Conservation (phyloP, 495 filamentous ascomycete genomes). For the Aspergillus egyptiacus region DNA sequence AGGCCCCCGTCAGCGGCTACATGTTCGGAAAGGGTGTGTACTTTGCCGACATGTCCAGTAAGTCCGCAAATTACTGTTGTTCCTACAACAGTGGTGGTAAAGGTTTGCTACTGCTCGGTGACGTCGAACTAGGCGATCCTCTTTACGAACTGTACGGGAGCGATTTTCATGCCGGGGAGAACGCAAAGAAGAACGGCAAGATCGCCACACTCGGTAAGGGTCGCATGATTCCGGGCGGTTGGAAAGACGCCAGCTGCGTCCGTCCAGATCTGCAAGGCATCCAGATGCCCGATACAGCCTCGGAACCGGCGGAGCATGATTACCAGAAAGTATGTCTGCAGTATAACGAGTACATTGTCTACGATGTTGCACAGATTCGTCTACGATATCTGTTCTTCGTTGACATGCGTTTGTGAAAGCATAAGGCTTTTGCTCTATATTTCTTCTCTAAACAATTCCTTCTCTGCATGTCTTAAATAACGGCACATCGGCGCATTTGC, state of each 20-base stretch:
- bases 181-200: conserved; percentile 53
- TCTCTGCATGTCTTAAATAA: neutral
- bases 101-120: conserved; percentile 67
- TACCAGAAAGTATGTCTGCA: conserved; percentile 1
- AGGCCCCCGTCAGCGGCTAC: conserved; percentile 72
- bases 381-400: conserved; percentile 73
- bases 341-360: conserved; percentile 64
- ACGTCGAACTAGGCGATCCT: conserved; percentile 69
- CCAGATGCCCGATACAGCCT: conserved; percentile 45
- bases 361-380: conserved; percentile 71
- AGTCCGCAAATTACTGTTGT: conserved; percentile 74
- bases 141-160: conserved; percentile 51
- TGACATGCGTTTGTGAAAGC: conserved; percentile 21
- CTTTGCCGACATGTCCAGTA: conserved; percentile 73
- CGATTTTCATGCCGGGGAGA: conserved; percentile 55
- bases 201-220: conserved; percentile 66
- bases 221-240: conserved; percentile 50
- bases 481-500: neutral
- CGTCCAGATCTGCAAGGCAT: conserved; percentile 58
- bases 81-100: conserved; percentile 48
- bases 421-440: neutral
- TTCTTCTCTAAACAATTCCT: neutral
- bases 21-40: conserved; percentile 90
- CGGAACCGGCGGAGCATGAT: neutral
- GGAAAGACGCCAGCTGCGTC: conserved; percentile 70